Evolutionary conservation across 2,329 filamentous ascomycete genomes (phyloP).

Genomic region (Aureobasidium uvarum): DNA sequence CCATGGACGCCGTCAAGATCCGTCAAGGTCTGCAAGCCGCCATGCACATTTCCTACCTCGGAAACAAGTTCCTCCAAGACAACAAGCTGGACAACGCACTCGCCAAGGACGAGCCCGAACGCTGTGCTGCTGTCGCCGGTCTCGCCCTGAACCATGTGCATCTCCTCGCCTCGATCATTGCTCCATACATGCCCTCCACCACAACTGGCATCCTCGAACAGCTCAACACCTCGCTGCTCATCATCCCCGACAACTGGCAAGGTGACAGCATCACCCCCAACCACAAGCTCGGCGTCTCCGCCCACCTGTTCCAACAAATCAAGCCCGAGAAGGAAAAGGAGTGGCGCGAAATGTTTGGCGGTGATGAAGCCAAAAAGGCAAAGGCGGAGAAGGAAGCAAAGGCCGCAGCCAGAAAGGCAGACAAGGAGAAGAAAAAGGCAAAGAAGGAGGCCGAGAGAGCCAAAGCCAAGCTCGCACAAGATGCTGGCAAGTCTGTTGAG

Average conservation of each 20-base stretch:
- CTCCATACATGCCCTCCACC: slow-evolving; percentile 83
- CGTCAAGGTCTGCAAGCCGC: slow-evolving; percentile 64
- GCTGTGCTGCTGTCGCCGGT: slow-evolving; percentile 64
- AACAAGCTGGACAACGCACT: slow-evolving; percentile 62
- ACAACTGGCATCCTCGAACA: slow-evolving; percentile 73
- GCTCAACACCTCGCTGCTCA: slow-evolving; percentile 53
- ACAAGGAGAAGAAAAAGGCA: slow-evolving; percentile 64
- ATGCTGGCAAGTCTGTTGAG: slow-evolving; percentile 67
- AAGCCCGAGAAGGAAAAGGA: slow-evolving; percentile 77
- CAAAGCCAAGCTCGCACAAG: slow-evolving; percentile 40
- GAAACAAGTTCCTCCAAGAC: slow-evolving; percentile 60
- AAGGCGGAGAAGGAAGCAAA: slow-evolving; percentile 67
- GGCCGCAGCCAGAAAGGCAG: slow-evolving; percentile 57
- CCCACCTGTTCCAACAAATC: slow-evolving; percentile 80
- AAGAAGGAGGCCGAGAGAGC: slow-evolving; percentile 63
- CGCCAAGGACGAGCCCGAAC: slow-evolving; percentile 58
- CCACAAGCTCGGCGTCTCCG: slow-evolving; percentile 77
- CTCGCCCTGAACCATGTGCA: slow-evolving; percentile 81
- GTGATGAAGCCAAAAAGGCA: slow-evolving; percentile 63
- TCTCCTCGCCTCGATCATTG: slow-evolving; percentile 73
- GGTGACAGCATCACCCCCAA: slow-evolving; percentile 60
- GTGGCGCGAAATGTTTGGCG: slow-evolving; percentile 75
- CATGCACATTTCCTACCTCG: slow-evolving; percentile 64
- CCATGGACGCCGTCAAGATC: slow-evolving; percentile 70
- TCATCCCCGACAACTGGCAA: slow-evolving; percentile 59